Conservation (phyloP, 805 yeast genomes). For the Metschnikowia baotianmanensis region DNA sequence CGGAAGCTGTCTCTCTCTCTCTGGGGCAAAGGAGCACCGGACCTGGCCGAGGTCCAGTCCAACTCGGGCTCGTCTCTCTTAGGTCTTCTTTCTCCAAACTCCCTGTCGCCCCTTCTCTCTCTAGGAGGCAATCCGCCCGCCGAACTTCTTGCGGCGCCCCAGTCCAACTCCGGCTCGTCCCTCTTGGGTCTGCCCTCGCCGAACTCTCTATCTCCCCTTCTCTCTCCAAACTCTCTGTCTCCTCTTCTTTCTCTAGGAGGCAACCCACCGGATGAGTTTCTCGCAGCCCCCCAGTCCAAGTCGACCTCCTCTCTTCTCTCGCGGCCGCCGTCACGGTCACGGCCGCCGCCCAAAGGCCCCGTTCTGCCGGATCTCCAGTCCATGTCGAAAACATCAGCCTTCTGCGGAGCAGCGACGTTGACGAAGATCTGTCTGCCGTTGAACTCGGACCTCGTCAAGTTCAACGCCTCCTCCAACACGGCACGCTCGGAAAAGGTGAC, state of each 20-base stretch:
- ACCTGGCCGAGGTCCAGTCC: conserved; percentile 39
- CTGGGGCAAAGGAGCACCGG: conserved; percentile 32
- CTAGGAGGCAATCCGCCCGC: conserved; percentile 37
- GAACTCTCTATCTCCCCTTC: conserved; percentile 30
- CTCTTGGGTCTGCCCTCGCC: conserved; percentile 24
- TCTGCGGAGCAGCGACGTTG: conserved; percentile 59
- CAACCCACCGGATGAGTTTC: conserved; percentile 15
- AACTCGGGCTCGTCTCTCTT: conserved; percentile 41
- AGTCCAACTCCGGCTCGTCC: conserved; percentile 53
- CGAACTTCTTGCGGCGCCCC: conserved; percentile 47
- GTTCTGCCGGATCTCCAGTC: conserved; percentile 45
- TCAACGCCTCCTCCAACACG: conserved; percentile 50
- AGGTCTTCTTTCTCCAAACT: conserved; percentile 20
- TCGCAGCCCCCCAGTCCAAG: conserved; percentile 51
- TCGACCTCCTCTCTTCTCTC: conserved; percentile 49
- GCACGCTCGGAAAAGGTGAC: conserved; percentile 48
- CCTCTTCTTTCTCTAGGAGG: conserved; percentile 27
- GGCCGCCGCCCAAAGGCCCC: conserved; percentile 22
- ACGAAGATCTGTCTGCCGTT: conserved; percentile 52
- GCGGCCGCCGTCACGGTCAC: conserved; percentile 21
- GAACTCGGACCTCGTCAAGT: conserved; percentile 42
- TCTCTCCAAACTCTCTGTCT: conserved; percentile 18
- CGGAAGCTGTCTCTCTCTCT: conserved; percentile 25
- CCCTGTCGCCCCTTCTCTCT: conserved; percentile 27
- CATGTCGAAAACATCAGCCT: conserved; percentile 41